Evolutionary conservation across 495 filamentous ascomycete genomes (phyloP), one percentile per base, ranked within the genome.

Genomic region (Echria macrotheca): DNA sequence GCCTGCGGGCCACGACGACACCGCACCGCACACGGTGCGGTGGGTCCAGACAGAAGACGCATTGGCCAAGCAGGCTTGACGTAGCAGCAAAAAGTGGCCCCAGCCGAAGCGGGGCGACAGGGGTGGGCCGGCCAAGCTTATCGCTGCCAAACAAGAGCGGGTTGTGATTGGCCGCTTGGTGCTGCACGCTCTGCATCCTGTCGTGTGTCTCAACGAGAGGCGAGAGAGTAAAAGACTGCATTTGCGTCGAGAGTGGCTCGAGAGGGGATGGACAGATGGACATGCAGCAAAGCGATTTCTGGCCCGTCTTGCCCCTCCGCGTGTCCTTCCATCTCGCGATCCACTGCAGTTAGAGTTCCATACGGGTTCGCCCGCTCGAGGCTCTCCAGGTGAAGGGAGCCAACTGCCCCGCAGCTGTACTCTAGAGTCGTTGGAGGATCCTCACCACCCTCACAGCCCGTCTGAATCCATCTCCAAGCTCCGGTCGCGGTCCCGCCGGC

Each of bases 81-180:
- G 50, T 57, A 32, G 55, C 57, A 57, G 50, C 36, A 40, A 32
- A 53, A 52, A 62, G n/a, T 55, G 42, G 59, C 51, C 54, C 52
- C 53, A 52, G 7, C 47, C 17, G 17, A 14, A 39, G 28, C 22
- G 46, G 35, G 11, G 44, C 14, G 18, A 37, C 15, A 45, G 45
- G 48, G 39, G 9, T 24, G 41, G 50, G 25, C 42, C 39, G 55
- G 46, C 51, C 48, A 49, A 42, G 43, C 58, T 55, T 55, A 55
- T 55, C 58, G 55, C 40, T 18, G 19, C 54, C 33, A 48, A 54
- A 15, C 38, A 41, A 10, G 23, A 12, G 4, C 18, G 10, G 35
- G 18, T 5, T 6, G 14, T 54, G 50, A 57, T 60, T 60, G 57
- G 54, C 37, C 33, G 32, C 1, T 14, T 17, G 1, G 39, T 18